phyloP scores from a whole-genome alignment of 371 early-diverging fungal genomes.

The Mucor saturninus region DNA sequence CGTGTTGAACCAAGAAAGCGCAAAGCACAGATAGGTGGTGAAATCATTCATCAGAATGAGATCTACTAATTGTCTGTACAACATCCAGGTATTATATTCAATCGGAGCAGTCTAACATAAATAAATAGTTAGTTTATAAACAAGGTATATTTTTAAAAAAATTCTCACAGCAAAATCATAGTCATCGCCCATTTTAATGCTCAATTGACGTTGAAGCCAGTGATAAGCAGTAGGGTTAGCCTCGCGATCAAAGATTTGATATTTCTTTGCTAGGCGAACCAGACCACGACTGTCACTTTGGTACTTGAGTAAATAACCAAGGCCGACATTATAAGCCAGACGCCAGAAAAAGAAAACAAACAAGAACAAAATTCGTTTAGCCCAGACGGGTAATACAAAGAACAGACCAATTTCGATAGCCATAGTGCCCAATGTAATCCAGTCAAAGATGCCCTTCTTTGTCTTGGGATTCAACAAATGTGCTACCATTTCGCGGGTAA shows the following conservation, averaged over 20 bases:
- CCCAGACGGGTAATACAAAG: constrained; percentile 59
- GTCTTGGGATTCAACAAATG: constrained; percentile 69
- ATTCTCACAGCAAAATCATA: constrained; percentile 76
- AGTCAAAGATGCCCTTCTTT: constrained; percentile 78
- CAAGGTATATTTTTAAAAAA: neutral
- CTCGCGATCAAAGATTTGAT: constrained; percentile 66
- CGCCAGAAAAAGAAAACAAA: constrained; percentile 86
- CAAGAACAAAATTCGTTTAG: constrained; percentile 63
- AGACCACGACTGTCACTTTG: constrained; percentile 81
- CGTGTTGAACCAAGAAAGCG: constrained; percentile 70
- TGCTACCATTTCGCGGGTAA: constrained; percentile 76
- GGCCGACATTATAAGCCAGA: constrained; percentile 82
- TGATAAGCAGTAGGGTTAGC: constrained; percentile 55
- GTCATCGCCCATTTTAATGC: constrained; percentile 84
- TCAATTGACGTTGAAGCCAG: constrained; percentile 75
- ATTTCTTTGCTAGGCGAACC: constrained; percentile 66
- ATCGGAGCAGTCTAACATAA: constrained; percentile 71
- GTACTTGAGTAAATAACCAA: constrained; percentile 80
- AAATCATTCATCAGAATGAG: constrained; percentile 93
- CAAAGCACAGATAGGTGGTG: constrained; percentile 84
- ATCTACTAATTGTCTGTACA: constrained; percentile 94
- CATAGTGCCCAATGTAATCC: constrained; percentile 71
- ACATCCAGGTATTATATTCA: constrained; percentile 95
- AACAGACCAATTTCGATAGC: constrained; percentile 68
- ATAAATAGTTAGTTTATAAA: neutral